Evolutionary conservation across 208 protist species (phyloP), one percentile per base, ranked within the genome.

Genomic region (Strigomonas culicis): DNA sequence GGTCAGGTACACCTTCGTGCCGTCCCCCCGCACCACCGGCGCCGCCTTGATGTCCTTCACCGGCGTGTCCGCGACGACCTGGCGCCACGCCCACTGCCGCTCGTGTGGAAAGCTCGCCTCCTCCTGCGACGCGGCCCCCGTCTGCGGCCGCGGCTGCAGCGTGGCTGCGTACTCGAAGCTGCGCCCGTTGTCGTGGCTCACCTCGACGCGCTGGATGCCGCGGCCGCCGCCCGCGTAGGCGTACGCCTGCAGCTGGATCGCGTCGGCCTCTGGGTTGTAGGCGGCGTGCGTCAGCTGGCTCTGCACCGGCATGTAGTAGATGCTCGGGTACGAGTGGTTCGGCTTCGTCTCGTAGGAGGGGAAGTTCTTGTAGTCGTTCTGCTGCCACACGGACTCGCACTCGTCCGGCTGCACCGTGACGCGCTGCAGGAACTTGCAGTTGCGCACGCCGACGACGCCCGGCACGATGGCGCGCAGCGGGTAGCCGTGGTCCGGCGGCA

Each of bases 341-440:
- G 74, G 74, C 46, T 88, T 79, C n/a, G 82, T 66, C 25, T 70
- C 61, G 31, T 84, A 80, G 3, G 86, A 78, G 21, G 70, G 63
- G 58, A 90, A 88, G 56, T 62, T 77, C 69, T 96, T 96, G 82
- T 96, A 96, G 66, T 93, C 87, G 25, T 90, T 78, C 63, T 88
- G 76, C 75, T 96, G 87, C 85, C 84, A 96, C 21, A 82, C 56
- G 4, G 66, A 70, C 21, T 80, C 41, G 30, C 75, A 68, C 60
- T 96, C 90, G 30, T 74, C 59, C 4, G 76, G 46, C 39, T 64
- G 52, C n/a, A 84, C 49, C 15, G 59, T 60, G 21, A 95, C 77
- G 10, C 66, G 68, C 36, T 68, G 56, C 2, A 96, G 66, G 78
- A 88, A 95, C 68, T 88, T 88, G 32, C 87, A 82, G 59, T 88